Conservation (phyloP, 768 basidiomycete genomes). For the Gloeophyllum trabeum region DNA sequence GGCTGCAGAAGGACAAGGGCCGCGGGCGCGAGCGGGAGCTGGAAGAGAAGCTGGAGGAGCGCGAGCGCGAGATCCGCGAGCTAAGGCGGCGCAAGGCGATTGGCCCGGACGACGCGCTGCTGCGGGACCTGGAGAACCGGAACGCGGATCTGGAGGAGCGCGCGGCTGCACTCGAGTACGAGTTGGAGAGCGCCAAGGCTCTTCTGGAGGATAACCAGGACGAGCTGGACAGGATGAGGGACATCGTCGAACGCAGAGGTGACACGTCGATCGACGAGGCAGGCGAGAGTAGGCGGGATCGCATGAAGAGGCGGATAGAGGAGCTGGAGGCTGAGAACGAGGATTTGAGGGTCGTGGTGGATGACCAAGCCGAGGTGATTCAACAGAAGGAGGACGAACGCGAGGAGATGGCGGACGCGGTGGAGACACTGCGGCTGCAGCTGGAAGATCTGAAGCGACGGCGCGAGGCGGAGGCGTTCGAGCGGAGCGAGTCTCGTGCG, state of each 20-base stretch:
- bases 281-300: slow-evolving; percentile 18
- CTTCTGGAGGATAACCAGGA: slow-evolving; percentile 75
- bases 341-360: slow-evolving; percentile 43
- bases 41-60: slow-evolving; percentile 65
- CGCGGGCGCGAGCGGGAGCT: slow-evolving; percentile 56
- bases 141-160: slow-evolving; percentile 46
- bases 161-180: slow-evolving; percentile 61
- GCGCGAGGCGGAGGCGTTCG: slow-evolving; percentile 49
- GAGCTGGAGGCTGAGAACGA: slow-evolving; percentile 55
- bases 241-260: slow-evolving; percentile 50
- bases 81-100: slow-evolving; percentile 39
- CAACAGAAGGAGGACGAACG: slow-evolving; percentile 56
- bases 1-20: slow-evolving; percentile 39
- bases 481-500: slow-evolving; percentile 65
- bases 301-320: slow-evolving; percentile 37
- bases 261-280: slow-evolving; percentile 28
- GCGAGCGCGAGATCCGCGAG: slow-evolving; percentile 59
- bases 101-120: slow-evolving; percentile 11
- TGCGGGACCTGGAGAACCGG: slow-evolving; percentile 30
- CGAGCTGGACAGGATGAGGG: slow-evolving; percentile 65
- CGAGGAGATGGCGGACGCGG: slow-evolving; percentile 56
- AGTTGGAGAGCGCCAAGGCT: slow-evolving; percentile 58
- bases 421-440: slow-evolving; percentile 51
- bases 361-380: slow-evolving; percentile 48
- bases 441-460: slow-evolving; percentile 56